These are phyloP conservation scores for Clavariopsis aquatica DNA, from an alignment of 495 filamentous ascomycete genomes.

Conservation along the genomic window DNA sequence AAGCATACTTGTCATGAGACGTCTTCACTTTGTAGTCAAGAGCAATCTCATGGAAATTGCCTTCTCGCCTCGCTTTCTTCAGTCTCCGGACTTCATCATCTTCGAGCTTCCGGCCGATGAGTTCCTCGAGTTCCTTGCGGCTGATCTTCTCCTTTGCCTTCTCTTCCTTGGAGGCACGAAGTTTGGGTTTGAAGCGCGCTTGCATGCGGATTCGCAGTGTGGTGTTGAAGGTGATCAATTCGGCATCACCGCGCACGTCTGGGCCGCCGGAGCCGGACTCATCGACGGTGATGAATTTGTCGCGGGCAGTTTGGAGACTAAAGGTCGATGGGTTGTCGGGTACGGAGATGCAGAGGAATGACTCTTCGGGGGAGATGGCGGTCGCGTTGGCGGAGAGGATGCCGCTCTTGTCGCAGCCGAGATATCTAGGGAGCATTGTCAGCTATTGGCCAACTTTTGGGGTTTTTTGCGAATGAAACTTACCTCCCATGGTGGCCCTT, in stretches of 20 bases:
- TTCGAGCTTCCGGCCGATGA: conserved; percentile 71
- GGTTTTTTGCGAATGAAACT: not conserved
- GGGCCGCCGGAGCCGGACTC: conserved; percentile 35
- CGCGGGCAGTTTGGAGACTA: conserved; percentile 41
- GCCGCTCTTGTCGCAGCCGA: conserved; percentile 82
- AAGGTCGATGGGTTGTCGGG: conserved; percentile 40
- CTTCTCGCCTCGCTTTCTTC: conserved; percentile 80
- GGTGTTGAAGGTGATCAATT: conserved; percentile 68
- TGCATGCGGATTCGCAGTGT: conserved; percentile 89
- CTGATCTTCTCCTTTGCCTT: conserved; percentile 83
- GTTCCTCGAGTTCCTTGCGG: conserved; percentile 80
- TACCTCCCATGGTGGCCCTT: conserved; percentile 82
- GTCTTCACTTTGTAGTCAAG: conserved; percentile 89
- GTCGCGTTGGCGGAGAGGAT: conserved; percentile 72
- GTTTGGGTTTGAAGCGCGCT: conserved; percentile 82
- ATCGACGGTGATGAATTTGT: conserved; percentile 45
- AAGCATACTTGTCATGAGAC: conserved; percentile 92
- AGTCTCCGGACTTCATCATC: conserved; percentile 83
- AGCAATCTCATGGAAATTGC: conserved; percentile 86
- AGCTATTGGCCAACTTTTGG: not conserved
- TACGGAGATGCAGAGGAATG: conserved; percentile 55
- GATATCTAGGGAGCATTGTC: conserved; percentile 53
- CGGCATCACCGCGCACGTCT: conserved; percentile 70
- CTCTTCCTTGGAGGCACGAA: conserved; percentile 74
- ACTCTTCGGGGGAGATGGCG: conserved; percentile 80